These are phyloP conservation scores for Fusarium protoensiforme DNA, from an alignment of 2,329 filamentous ascomycete species.

Conservation along the genomic window DNA sequence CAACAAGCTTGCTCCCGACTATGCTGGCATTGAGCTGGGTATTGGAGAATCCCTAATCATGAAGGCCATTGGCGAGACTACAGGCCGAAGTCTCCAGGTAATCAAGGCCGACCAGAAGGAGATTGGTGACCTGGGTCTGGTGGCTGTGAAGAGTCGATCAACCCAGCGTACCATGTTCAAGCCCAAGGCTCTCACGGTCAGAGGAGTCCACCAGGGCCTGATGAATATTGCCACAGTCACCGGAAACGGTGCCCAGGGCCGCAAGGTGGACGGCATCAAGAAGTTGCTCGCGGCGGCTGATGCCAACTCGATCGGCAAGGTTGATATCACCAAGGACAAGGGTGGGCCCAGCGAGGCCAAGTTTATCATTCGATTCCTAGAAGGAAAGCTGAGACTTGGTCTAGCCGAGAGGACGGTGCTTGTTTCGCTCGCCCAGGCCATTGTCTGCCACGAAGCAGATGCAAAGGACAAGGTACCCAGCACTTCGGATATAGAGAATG, in stretches of 20 bases:
- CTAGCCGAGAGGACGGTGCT: conserved; percentile 93
- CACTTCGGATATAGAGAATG: conserved; percentile 81
- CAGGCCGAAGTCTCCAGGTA: conserved; percentile 84
- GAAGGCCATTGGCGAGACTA: conserved; percentile 97
- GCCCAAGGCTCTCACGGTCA: conserved; percentile 88
- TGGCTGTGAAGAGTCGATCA: conserved; percentile 93
- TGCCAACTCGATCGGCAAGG: conserved; percentile 75
- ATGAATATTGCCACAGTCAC: conserved; percentile 89
- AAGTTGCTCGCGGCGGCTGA: conserved; percentile 95
- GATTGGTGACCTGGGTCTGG: conserved; percentile 93
- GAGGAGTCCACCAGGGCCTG: conserved; percentile 86
- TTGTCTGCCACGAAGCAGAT: conserved; percentile 85
- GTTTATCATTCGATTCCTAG: conserved; percentile 90
- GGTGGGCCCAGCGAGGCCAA: conserved; percentile 96
- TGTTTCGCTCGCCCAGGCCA: conserved; percentile 87
- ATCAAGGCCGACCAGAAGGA: conserved; percentile 98
- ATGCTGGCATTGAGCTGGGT: conserved; percentile 95
- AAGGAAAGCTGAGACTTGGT: conserved; percentile 92
- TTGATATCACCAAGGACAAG: conserved; percentile 92
- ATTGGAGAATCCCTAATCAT: conserved; percentile 98
- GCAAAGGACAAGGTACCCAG: conserved; percentile 76
- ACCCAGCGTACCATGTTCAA: conserved; percentile 99
- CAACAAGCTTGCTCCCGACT: conserved; percentile 97
- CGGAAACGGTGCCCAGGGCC: conserved; percentile 87
- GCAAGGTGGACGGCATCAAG: conserved; percentile 95